These are phyloP conservation scores for Lachancea kluyveri DNA, from an alignment of 805 yeast species.

Conservation along the genomic window DNA sequence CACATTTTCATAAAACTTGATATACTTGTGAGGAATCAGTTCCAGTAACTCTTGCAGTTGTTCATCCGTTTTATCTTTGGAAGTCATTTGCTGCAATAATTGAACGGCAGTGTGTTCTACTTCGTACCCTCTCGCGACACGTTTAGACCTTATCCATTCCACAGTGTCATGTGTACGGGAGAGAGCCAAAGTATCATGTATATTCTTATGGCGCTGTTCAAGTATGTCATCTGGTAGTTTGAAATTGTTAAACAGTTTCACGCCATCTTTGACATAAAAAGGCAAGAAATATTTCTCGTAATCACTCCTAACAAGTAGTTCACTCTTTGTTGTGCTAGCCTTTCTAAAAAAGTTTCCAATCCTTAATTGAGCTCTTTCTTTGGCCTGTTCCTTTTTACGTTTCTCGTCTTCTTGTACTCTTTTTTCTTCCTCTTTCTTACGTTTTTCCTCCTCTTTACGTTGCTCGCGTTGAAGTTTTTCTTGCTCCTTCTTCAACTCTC, in stretches of 20 bases:
- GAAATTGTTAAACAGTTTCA: slow-evolving; percentile 15
- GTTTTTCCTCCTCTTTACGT: slow-evolving; percentile 21
- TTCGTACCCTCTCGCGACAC: slow-evolving; percentile 14
- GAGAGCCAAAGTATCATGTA: slow-evolving; percentile 27
- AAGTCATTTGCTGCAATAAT: slow-evolving; percentile 31
- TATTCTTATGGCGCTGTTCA: slow-evolving; percentile 10
- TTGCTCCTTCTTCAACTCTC: slow-evolving; percentile 17
- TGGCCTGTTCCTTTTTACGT: slow-evolving; percentile 26
- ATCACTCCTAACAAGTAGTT: slow-evolving; percentile 21
- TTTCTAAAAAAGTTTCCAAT: slow-evolving; percentile 34
- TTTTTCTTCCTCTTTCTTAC: slow-evolving; percentile 17
- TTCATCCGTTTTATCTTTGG: slow-evolving; percentile 35
- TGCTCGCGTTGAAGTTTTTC: slow-evolving; percentile 14
- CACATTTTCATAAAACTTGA: slow-evolving; percentile 45
- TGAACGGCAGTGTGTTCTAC: slow-evolving; percentile 30
- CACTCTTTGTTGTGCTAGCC: slow-evolving; percentile 23
- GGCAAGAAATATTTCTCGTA: slow-evolving; percentile 32
- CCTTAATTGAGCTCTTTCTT: slow-evolving; percentile 33
- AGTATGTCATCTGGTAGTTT: slow-evolving; percentile 5
- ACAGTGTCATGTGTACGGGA: slow-evolving; percentile 22
- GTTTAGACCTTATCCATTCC: slow-evolving; percentile 19
- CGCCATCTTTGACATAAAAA: slow-evolving; percentile 34
- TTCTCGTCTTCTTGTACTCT: slow-evolving; percentile 20
- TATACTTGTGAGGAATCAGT: slow-evolving; percentile 32
- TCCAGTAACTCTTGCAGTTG: slow-evolving; percentile 26